Conservation (phyloP, 1,139 yeast genomes). For the Geotrichum siamense region DNA sequence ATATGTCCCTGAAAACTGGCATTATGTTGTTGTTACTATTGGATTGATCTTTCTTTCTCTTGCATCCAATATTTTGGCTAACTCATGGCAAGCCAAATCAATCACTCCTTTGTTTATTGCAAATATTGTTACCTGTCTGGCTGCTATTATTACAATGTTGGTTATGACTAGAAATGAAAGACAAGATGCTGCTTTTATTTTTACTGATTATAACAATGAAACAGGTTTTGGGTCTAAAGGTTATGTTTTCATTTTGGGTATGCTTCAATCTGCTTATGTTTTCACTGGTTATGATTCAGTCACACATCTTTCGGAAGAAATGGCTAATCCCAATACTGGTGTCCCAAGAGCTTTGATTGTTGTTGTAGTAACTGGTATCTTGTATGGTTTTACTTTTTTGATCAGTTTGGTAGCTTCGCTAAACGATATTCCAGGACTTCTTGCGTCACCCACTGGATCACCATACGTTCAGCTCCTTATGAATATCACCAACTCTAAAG, state of each 20-base stretch:
- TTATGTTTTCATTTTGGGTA: slow-evolving; percentile 41
- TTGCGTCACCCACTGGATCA: slow-evolving; percentile 14
- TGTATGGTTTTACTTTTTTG: slow-evolving; percentile 65
- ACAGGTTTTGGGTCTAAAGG: slow-evolving; percentile 22
- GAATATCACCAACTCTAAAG: slow-evolving; percentile 24
- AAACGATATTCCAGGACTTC: slow-evolving; percentile 51
- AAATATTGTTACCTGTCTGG: slow-evolving; percentile 9
- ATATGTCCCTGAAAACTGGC: slow-evolving; percentile 16
- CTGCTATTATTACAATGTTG: slow-evolving; percentile 22
- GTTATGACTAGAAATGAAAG: slow-evolving; percentile 23
- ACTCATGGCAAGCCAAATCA: slow-evolving; percentile 18
- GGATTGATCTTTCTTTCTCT: slow-evolving; percentile 12
- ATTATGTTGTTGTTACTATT: slow-evolving; percentile 13
- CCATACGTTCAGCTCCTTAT: slow-evolving; percentile 16
- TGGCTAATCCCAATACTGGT: slow-evolving; percentile 61
- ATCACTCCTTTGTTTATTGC: slow-evolving; percentile 13
- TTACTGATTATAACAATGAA: slow-evolving; percentile 19
- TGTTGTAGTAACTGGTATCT: slow-evolving; percentile 55
- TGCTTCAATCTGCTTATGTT: slow-evolving; percentile 71
- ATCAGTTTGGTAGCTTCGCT: slow-evolving; percentile 45
- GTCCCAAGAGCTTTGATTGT: slow-evolving; percentile 70
- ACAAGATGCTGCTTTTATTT: slow-evolving; percentile 22
- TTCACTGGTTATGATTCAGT: slow-evolving; percentile 77
- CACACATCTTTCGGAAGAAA: slow-evolving; percentile 77
- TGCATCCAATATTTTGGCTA: slow-evolving; percentile 18